A percentile compares a stretch with the other conserved stretches of the same genome.
phyloP scores from a whole-genome alignment of 495 filamentous ascomycete species.

The Penicillium longicatenatum region DNA sequence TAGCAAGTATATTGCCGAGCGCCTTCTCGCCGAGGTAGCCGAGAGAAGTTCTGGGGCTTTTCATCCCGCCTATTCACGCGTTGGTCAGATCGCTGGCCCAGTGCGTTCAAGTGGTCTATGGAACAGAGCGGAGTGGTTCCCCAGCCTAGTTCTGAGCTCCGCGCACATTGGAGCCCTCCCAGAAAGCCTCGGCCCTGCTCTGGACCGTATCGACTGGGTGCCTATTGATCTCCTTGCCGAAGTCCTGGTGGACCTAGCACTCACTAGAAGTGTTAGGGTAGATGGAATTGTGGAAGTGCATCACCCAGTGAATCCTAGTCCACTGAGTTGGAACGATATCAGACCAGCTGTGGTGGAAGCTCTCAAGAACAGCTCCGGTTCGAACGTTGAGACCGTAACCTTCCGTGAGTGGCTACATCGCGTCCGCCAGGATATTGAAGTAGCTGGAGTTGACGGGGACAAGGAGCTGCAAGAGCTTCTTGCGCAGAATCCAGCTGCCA shows the following conservation, averaged over 20 bases:
- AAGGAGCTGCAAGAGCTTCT: too few relatives aligned
- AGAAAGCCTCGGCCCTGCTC: conserved; percentile 24
- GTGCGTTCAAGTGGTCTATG: conserved; percentile 21
- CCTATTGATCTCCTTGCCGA: conserved; percentile 49
- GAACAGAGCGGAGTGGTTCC: conserved; percentile 40
- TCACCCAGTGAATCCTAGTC: too few relatives aligned
- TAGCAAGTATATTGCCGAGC: conserved; percentile 57
- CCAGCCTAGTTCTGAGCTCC: conserved; percentile 28
- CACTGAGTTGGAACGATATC: too few relatives aligned
- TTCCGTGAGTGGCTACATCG: too few relatives aligned
- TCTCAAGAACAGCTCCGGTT: too few relatives aligned
- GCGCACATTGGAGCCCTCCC: conserved; percentile 17
- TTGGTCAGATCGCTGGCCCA: conserved; percentile 60
- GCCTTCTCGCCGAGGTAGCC: conserved; percentile 50
- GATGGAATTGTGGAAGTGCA: too few relatives aligned
- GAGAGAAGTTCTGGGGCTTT: conserved; percentile 32
- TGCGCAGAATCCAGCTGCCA: too few relatives aligned
- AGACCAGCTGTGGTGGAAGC: too few relatives aligned
- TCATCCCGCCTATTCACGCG: conserved; percentile 41
- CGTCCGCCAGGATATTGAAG: too few relatives aligned
- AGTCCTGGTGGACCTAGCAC: conserved; percentile 5
- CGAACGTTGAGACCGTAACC: too few relatives aligned
- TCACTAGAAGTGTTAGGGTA: too few relatives aligned
- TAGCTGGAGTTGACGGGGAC: too few relatives aligned
- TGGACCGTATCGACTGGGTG: conserved; percentile 54